phyloP scores from a whole-genome alignment of 352 stramenopile species.

The Phytopythium mirpurense region DNA sequence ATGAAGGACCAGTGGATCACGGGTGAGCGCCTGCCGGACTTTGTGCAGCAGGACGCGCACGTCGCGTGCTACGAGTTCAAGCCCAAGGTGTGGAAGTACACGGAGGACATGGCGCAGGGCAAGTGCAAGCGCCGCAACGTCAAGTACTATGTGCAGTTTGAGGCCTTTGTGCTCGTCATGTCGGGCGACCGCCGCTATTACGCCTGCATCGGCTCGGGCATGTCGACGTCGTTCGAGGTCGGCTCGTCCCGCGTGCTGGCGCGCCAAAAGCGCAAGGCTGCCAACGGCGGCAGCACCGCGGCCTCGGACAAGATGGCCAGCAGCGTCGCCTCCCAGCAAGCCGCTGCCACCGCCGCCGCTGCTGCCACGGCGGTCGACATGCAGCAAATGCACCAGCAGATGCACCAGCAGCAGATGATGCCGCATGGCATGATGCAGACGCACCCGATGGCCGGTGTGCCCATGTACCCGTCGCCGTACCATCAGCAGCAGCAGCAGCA shows the following conservation, averaged over 20 bases:
- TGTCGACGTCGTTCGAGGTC: conserved; percentile 84
- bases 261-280: conserved; percentile 80
- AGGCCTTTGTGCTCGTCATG: conserved; percentile 77
- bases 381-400: conserved; percentile 18
- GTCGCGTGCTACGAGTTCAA: conserved; percentile 85
- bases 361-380: conserved; percentile 11
- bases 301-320: conserved; percentile 27
- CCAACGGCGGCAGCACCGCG: conserved; percentile 23
- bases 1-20: conserved; percentile 88
- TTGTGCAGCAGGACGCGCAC: conserved; percentile 71
- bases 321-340: conserved; percentile 2
- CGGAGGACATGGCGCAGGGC: conserved; percentile 82
- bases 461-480: conserved; percentile 18
- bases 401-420: conserved; percentile 20
- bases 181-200: conserved; percentile 74
- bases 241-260: conserved; percentile 78
- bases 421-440: conserved; percentile 17
- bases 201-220: conserved; percentile 80
- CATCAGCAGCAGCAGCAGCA: conserved; percentile 5
- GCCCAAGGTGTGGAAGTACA: conserved; percentile 89
- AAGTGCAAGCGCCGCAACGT: conserved; percentile 87
- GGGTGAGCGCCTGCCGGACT: conserved; percentile 75
- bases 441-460: conserved; percentile 22
- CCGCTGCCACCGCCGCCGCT: not conserved
- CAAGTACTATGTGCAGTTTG: conserved; percentile 88